These are phyloP conservation scores for Citrus reticulata DNA, from an alignment of 345 rosid species.

Conservation along the genomic window DNA sequence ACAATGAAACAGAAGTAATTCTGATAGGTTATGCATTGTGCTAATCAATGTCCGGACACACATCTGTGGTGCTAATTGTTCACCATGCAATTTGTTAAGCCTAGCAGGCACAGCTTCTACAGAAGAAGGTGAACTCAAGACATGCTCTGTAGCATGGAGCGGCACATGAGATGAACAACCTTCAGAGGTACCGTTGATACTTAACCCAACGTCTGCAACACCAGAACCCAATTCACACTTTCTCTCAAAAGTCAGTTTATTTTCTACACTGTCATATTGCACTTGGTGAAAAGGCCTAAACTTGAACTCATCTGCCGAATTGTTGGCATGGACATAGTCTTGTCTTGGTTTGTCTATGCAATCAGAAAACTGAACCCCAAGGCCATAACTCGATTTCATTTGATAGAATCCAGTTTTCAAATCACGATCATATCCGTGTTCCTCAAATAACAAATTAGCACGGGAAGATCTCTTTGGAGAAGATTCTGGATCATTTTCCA, in stretches of 20 bases:
- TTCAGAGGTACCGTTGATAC: conserved; percentile 26
- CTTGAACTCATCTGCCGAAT: conserved; percentile 24
- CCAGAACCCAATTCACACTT: not conserved
- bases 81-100: conserved; percentile 17
- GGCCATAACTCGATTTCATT: conserved; percentile 13
- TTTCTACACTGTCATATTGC: conserved; percentile 25
- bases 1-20: conserved; percentile 61
- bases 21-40: conserved; percentile 66
- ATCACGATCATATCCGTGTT: conserved; percentile 16
- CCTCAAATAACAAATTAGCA: conserved; percentile 11
- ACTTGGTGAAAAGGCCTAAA: conserved; percentile 16
- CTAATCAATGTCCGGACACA: conserved; percentile 37
- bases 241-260: conserved; percentile 23
- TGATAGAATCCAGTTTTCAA: conserved; percentile 17
- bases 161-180: conserved; percentile 36
- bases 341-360: conserved; percentile 17
- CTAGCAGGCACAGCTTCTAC: conserved; percentile 24
- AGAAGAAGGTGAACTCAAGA: conserved; percentile 31
- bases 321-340: conserved; percentile 14
- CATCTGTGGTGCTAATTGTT: conserved; percentile 25
- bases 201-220: conserved; percentile 25
- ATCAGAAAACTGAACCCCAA: conserved; percentile 20
- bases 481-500: conserved; percentile 16
- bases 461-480: conserved; percentile 15
- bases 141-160: conserved; percentile 29